These are phyloP conservation scores for Myxozyma geophila DNA, from an alignment of 805 yeast species.

Conservation along the genomic window DNA sequence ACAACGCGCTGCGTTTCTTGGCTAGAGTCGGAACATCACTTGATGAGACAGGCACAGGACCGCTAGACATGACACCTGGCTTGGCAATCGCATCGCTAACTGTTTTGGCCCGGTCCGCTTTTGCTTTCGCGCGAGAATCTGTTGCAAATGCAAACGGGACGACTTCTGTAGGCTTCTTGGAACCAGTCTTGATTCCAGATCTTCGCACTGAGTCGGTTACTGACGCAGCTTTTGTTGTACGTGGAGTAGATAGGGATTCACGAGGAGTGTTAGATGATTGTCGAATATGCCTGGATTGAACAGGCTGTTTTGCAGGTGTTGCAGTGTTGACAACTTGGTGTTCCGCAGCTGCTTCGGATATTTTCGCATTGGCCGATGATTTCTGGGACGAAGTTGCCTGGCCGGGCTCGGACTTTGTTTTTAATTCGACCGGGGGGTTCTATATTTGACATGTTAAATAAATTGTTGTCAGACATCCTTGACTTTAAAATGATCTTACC, in stretches of 20 bases:
- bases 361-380: too few species aligned
- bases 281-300: not conserved
- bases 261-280: not conserved
- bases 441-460: too few species aligned
- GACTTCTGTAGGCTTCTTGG: slow-evolving; percentile 12
- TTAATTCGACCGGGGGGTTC: too few species aligned
- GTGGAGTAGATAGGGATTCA: not conserved
- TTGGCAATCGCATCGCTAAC: not conserved
- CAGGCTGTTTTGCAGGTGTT: not conserved
- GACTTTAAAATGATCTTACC: too few species aligned
- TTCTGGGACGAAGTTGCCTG: too few species aligned
- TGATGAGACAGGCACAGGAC: not conserved
- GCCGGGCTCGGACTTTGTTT: too few species aligned
- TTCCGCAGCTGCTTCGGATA: too few species aligned
- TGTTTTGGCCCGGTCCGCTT: not conserved
- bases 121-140: slow-evolving; percentile 10
- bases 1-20: slow-evolving; percentile 33
- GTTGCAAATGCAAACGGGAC: slow-evolving; percentile 29
- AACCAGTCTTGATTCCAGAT: not conserved
- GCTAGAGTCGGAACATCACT: slow-evolving; percentile 8
- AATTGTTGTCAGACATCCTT: too few species aligned
- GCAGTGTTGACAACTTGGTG: not conserved
- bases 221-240: not conserved
- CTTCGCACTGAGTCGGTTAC: not conserved
- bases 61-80: not conserved